Evolutionary conservation across 139 green algal species (phyloP), one percentile per base, ranked within the genome.

Genomic region (Ostreobium quekettii): DNA sequence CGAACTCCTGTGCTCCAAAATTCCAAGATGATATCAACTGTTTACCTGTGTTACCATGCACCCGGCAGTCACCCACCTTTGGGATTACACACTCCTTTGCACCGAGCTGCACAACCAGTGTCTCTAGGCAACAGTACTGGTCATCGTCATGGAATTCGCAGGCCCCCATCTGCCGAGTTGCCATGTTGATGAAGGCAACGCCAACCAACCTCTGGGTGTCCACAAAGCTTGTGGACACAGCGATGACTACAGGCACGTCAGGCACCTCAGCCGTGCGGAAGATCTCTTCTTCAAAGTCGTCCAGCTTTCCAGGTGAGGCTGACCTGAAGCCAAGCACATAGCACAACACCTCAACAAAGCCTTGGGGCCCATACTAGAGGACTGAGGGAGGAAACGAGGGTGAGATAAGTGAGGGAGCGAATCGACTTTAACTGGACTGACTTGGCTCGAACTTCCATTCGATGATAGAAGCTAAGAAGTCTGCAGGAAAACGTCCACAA

Each of bases 211-310:
- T 75, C 57, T 84, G 60, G 0, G 69, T 72, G 22, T 78, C 71
- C 29, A 30, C 53, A 4, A 32, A 48, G 3, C 49, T 48, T 24
- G 76, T 35, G 29, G 42, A 35, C 33, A 78, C 62, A 30, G 84
- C 84, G 38, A 87, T 80, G 30, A 91, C 66, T 15, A 93, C 46
- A 0, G 89, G 89, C 36, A 78, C 74, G 29, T 95, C 87, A 33
- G 70, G 48, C 47, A 85, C 82, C 31, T 82, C 82, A 3, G 36
- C 76, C 29, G 53, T 75, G 1, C 71, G 69, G 71, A 89, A 92
- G n/a, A 97, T 77, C 62, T 93, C 90, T 15, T 94, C 90, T 58
- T 97, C 89, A 70, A 97, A 95, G 19, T 81, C 80, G 0, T 39
- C 70, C 64, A 95, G 79, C 29, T 83, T 78, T 1, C 87, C 89